Evolutionary conservation across 345 rosid species (phyloP), one percentile per base, ranked within the genome.

Genomic region (Euphorbia pulcherrima): DNA sequence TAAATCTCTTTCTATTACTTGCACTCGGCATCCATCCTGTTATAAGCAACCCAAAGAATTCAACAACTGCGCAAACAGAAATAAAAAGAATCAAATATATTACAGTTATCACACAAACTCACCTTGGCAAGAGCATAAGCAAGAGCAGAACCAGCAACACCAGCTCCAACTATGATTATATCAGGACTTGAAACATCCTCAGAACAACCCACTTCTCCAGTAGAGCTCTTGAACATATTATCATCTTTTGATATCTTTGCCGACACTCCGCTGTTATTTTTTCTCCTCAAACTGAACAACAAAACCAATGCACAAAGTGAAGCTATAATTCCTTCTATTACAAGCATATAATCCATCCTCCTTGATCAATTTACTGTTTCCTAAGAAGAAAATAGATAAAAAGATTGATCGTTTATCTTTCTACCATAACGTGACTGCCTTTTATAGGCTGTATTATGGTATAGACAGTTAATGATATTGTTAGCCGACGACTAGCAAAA

Each of bases 1-100:
- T 50, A 69, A 50, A 21, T 69, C 59, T 60, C 59, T 60, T 33
- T 69, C 72, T 29, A 59, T 59, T 4, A 60, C 58, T 29, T 47
- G 65, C 2, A 60, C 35, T 9, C 11, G 33, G 24, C 60, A 12
- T 17, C 73, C 20, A 24, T 60, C 66, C 72, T 60, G 47, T 28
- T 24, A 33, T 35, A n/a, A 4, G 4, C 16, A 27, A 30, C 35
- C 4, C 4, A 12, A 28, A 24, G 13, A 7, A 44, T 27, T 44
- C 16, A 44, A 14, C 5, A 44, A 44, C 16, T 18, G 13, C 16
- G 50, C 18, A 6, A 41, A 12, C 14, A 41, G 11, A 12, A n/a
- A 44, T 44, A 44, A 10, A 9, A 44, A 7, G 50, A 44, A 44
- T 6, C 18, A 0, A 44, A 33, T 33, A n/a, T 39, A 44, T 12